Evolutionary conservation across 2,329 filamentous ascomycete species (phyloP), one percentile per base, ranked within the genome.

Genomic region (Epichloe gansuensis): DNA sequence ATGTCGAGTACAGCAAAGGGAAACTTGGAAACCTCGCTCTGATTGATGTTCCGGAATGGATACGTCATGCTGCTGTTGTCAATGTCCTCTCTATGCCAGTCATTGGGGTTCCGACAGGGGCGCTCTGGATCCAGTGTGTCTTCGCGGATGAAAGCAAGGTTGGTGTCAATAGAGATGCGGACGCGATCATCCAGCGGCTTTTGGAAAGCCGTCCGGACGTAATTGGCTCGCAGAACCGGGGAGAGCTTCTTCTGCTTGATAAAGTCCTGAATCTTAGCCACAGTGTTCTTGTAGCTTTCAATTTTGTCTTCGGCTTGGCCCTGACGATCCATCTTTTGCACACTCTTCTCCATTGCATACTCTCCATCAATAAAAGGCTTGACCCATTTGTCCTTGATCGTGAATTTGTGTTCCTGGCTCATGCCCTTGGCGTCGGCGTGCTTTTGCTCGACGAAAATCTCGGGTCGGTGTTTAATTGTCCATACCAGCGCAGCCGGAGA

Each of bases 361-460:
- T 93, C 80, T 47, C 86, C 89, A 49, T 87, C 81, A 50, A 98
- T 79, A 69, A 95, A 96, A 1, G 83, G 75, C 66, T 90, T 84
- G 55, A 97, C 77, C 64, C 96, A 95, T 67, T 97, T 97, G 63
- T 90, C 86, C 72, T 98, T 98, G 69, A 96, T 87, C 23, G 80
- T 74, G 60, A 97, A 87, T 59, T 83, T 82, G 59, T 82, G 79
- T 66, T 95, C 89, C 58, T 85, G 81, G 66, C 86, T 93, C 51
- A 75, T 79, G 56, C 89, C 84, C 59, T 85, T 84, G 48, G 85
- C 81, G 53, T 84, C 80, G 52, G 94, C 81, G 11, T 81, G 84
- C 74, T 97, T 98, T 68, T 95, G 89, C 72, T 97, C 93, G 39
- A 97, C 71, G 56, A 82, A 78, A 51, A 98, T 85, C 52, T 93